Base-by-base conservation (phyloP, 345 rosid species). In the Brassica rapa region DNA sequence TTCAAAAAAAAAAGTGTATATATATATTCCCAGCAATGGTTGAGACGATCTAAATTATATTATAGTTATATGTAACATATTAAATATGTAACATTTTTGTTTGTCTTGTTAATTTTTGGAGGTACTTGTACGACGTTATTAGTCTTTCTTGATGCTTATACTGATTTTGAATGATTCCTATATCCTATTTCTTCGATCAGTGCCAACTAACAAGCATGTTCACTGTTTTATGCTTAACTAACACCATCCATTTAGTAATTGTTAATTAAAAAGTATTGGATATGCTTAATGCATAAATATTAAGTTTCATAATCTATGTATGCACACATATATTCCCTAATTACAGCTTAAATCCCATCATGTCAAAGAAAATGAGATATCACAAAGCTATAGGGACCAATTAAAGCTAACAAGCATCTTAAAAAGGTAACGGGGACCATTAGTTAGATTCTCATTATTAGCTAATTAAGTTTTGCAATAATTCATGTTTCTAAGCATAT, bases 381-480 rank as follows among this genome's bases (percentile, higher is more conserved):
- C 30, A 27, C 30, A 27, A 27, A 80, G 78, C 25, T 60, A 60
- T 27, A 51, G 33, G 74, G 43, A 68, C 74, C 78, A 51, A 68
- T 68, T 61, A 68, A 68, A 79, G 78, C 68, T 32, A 72, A 67
- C 6, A 79, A 32, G 74, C 74, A 73, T 73, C 77, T 67, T 68
- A 73, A 68, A 67, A 73, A 73, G 74, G 78, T 66, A 68, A 53
- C 4, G 65, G 74, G 74, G 66, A 68, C 78, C 70, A 61, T 73
- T 61, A 70, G 56, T 56, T 35, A 64, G 68, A 70, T 56, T 75
- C 75, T 80, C 32, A 64, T n/a, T 43, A 56, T 5, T 53, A 51
- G 12, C 70, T 75, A 70, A 80, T 55, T 70, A 75, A 68, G 49
- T 43, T 74, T 80, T 70, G 68, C 76, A 75, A 80, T 75, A 80